These are phyloP conservation scores for Decorospora gaudefroyi DNA, from an alignment of 2,329 filamentous ascomycete species.

Conservation along the genomic window DNA sequence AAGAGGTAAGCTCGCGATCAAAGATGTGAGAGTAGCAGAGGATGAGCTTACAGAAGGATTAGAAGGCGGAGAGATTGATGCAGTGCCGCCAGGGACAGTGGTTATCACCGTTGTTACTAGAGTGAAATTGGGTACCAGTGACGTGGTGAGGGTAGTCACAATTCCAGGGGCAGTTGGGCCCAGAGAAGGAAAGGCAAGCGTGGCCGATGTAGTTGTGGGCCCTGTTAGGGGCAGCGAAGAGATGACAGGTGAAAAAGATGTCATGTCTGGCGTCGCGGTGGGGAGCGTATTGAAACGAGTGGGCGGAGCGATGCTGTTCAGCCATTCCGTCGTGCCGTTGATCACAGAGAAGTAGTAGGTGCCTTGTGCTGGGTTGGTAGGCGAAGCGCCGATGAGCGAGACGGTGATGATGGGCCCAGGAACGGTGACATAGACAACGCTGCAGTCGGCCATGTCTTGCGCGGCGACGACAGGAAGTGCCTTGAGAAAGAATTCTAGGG, in stretches of 20 bases:
- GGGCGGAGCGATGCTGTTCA: constrained; percentile 37
- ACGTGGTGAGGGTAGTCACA: constrained; percentile 3
- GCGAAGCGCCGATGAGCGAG: constrained; percentile 33
- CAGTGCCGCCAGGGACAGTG: neutral
- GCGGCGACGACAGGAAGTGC: constrained; percentile 32
- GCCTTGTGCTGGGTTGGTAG: constrained; percentile 31
- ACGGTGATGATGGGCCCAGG: constrained; percentile 43
- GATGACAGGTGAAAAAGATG: constrained; percentile 1
- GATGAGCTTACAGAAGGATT: neutral
- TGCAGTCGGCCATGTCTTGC: constrained; percentile 35
- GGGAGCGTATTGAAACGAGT: constrained; percentile 20
- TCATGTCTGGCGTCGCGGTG: constrained; percentile 9
- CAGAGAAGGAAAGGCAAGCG: neutral
- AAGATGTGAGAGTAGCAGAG: neutral
- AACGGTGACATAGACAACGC: constrained; percentile 41
- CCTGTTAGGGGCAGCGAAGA: constrained; percentile 5
- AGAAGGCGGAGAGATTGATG: neutral
- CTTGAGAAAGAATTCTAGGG: constrained; percentile 27
- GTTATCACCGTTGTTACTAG: neutral
- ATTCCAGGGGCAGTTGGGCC: neutral
- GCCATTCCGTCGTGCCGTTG: constrained; percentile 42
- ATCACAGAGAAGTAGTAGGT: constrained; percentile 45
- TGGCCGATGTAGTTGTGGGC: neutral
- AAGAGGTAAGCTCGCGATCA: neutral
- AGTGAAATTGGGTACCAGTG: neutral